Conservation (phyloP, 2,329 filamentous ascomycete genomes). For the Hirsutella rhossiliensis region DNA sequence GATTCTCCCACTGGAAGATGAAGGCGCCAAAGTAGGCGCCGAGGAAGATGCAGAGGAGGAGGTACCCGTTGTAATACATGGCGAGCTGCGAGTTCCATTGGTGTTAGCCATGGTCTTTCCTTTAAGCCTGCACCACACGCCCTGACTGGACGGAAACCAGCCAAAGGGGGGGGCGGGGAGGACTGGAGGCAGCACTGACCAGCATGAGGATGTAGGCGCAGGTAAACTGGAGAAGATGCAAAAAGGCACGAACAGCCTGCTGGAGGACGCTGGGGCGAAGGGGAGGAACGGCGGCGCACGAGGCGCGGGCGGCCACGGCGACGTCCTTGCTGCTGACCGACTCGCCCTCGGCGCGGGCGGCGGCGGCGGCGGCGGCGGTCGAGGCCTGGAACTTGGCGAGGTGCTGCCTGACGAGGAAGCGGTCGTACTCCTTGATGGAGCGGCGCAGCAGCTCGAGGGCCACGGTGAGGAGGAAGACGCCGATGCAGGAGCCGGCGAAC, state of each 20-base stretch:
- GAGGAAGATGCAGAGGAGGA: constrained; percentile 72
- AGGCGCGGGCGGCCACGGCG: constrained; percentile 1
- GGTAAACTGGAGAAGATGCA: constrained; percentile 62
- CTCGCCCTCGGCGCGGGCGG: constrained; percentile 4
- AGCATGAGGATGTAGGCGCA: constrained; percentile 74
- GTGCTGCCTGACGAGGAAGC: constrained; percentile 46
- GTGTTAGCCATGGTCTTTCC: not conserved
- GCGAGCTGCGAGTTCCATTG: constrained; percentile 20
- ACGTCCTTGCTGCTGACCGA: constrained; percentile 12
- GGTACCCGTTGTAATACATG: constrained; percentile 57
- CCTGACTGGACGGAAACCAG: not conserved
- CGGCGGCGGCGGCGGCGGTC: constrained; percentile 4
- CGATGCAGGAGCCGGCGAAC: constrained; percentile 74
- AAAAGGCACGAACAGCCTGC: constrained; percentile 51
- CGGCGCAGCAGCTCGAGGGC: constrained; percentile 62
- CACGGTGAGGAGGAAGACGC: constrained; percentile 62
- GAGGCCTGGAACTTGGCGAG: constrained; percentile 17
- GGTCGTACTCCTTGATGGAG: constrained; percentile 59
- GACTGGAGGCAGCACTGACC: constrained; percentile 7
- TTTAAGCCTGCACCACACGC: too few species aligned
- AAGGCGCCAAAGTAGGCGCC: constrained; percentile 64
- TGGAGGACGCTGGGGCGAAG: constrained; percentile 50
- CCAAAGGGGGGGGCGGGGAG: not conserved
- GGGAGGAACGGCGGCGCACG: constrained; percentile 12
- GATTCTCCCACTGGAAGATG: constrained; percentile 58